These are phyloP conservation scores for Diaporthe citri DNA, from an alignment of 2,329 filamentous ascomycete species.

Conservation along the genomic window DNA sequence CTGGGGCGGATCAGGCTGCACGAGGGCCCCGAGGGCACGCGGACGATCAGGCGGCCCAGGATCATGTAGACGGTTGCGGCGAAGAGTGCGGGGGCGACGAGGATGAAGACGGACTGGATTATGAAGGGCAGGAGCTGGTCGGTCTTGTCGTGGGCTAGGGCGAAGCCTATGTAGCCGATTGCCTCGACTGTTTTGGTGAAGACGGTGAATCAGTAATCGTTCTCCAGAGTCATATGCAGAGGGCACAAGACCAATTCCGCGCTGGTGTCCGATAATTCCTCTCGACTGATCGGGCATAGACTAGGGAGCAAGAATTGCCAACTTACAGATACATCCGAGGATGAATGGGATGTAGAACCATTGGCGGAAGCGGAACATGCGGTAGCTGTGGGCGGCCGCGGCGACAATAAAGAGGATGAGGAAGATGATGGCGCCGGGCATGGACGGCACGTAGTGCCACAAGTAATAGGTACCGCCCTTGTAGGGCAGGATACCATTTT, in stretches of 20 bases:
- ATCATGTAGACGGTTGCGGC: slow-evolving; percentile 66
- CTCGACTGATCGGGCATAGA: no score
- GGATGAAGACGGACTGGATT: slow-evolving; percentile 57
- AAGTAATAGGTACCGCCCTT: slow-evolving; percentile 49
- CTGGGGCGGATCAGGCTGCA: slow-evolving; percentile 50
- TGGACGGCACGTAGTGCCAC: slow-evolving; percentile 55
- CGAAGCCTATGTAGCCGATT: slow-evolving; percentile 56
- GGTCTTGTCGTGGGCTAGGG: slow-evolving; percentile 47
- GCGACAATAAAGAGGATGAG: slow-evolving; percentile 55
- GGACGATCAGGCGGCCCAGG: slow-evolving; percentile 57
- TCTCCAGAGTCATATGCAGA: background rate
- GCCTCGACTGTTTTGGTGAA: slow-evolving; percentile 53
- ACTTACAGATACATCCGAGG: slow-evolving; percentile 62
- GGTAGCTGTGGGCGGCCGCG: slow-evolving; percentile 55
- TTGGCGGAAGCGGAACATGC: slow-evolving; percentile 57
- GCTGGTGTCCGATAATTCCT: no score
- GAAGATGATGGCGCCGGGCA: slow-evolving; percentile 59
- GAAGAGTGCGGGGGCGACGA: slow-evolving; percentile 62
- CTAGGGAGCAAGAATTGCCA: no score
- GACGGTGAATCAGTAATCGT: background rate
- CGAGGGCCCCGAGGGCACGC: slow-evolving; percentile 50
- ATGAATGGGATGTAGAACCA: slow-evolving; percentile 65
- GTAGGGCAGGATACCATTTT: slow-evolving; percentile 50
- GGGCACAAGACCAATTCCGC: no score
- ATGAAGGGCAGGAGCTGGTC: slow-evolving; percentile 53